Conservation (phyloP, 2,329 filamentous ascomycete genomes). For the Oidium heveae region DNA sequence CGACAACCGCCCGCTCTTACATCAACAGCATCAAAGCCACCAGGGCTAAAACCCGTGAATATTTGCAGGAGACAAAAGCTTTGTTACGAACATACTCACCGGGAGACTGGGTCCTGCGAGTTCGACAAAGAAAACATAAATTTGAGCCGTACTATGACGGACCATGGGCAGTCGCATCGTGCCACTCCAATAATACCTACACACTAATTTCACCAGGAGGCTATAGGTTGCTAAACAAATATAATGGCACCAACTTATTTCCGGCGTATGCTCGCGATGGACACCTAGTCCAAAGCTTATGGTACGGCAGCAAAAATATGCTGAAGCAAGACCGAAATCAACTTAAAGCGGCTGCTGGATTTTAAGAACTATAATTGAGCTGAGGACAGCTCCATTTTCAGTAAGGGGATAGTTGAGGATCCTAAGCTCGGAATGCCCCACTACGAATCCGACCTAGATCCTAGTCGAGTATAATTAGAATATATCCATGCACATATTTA, state of each 20-base stretch:
- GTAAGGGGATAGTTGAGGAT: no score
- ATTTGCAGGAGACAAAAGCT: not conserved
- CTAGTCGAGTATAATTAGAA: no score
- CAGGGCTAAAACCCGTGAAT: no score
- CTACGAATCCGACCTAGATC: no score
- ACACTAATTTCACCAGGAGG: not conserved
- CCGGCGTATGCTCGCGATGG: not conserved
- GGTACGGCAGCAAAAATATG: not conserved
- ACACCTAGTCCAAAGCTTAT: not conserved
- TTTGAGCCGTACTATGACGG: not conserved
- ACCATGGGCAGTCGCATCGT: not conserved
- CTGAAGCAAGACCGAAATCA: not conserved
- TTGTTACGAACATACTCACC: not conserved
- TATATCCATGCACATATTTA: no score
- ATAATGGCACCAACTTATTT: not conserved
- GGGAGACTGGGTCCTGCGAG: constrained; percentile 7
- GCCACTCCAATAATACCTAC: not conserved
- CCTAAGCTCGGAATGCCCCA: no score
- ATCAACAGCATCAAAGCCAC: no score
- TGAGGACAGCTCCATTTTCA: no score
- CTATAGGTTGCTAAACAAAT: not conserved
- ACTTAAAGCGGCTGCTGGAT: no score
- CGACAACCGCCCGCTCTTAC: not conserved
- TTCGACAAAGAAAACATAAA: not conserved
- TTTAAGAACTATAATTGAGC: no score